A percentile compares a stretch with the other conserved stretches of the same genome.
Evolutionary conservation across 495 filamentous ascomycete genomes (phyloP).

Genomic region (Neurospora sp.): DNA sequence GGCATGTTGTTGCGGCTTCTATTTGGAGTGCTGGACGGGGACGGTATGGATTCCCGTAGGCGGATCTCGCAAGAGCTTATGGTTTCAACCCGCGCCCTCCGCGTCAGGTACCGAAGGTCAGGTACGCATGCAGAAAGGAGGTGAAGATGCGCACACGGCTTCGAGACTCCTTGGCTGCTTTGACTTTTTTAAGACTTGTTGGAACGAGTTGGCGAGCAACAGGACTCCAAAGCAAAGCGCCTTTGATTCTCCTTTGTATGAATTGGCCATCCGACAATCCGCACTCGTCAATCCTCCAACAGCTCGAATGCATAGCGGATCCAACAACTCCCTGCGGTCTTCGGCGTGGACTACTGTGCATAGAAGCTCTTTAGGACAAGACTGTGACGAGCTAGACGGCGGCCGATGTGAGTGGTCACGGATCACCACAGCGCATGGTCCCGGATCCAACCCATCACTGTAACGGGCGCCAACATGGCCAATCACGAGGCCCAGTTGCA

Average conservation of each 20-base stretch:
- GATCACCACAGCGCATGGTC: constrained; percentile 4
- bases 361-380: neutral
- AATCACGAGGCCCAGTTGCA: constrained; percentile 24
- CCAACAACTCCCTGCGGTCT: neutral
- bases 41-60: neutral
- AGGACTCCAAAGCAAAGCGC: neutral
- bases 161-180: neutral
- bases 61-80: neutral
- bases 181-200: neutral
- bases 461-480: constrained; percentile 33
- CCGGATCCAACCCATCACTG: constrained; percentile 21
- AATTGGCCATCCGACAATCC: neutral
- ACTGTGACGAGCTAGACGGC: neutral
- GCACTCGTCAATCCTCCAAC: neutral
- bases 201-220: neutral
- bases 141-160: neutral
- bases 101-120: neutral
- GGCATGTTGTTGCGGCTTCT: neutral
- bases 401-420: constrained; percentile 8
- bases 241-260: neutral
- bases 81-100: neutral
- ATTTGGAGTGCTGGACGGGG: neutral
- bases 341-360: neutral
- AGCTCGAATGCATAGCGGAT: neutral
- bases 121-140: neutral